Evolutionary conservation across 345 rosid genomes (phyloP).

Genomic region (Hevea brasiliensis): DNA sequence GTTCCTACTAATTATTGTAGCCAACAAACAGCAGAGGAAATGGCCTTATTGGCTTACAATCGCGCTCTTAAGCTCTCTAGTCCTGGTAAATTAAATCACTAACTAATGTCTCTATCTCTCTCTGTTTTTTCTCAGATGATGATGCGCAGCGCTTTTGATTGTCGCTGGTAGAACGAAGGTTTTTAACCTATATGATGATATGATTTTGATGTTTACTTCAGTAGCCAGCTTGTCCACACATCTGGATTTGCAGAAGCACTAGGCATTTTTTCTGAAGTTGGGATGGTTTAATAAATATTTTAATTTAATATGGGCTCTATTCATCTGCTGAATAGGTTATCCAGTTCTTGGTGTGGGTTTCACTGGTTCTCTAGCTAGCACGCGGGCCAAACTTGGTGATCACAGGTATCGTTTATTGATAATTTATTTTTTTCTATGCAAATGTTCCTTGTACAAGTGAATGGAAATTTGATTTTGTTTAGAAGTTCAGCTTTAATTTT

Average conservation of each 20-base stretch:
- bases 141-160: no score
- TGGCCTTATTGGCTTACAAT: conserved; percentile 85
- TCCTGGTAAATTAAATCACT: conserved; percentile 47
- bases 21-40: conserved; percentile 54
- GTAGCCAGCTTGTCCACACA: not conserved
- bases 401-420: conserved; percentile 55
- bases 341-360: conserved; percentile 87
- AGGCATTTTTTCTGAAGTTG: not conserved
- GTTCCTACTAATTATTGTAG: conserved; percentile 63
- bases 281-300: not conserved
- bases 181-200: no score
- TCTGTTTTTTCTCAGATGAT: no score
- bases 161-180: no score
- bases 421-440: not conserved
- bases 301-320: not conserved
- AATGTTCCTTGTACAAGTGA: not conserved
- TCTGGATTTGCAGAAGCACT: not conserved
- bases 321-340: conserved; percentile 41
- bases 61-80: conserved; percentile 82
- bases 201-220: not conserved
- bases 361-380: conserved; percentile 73
- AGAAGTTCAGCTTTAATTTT: not conserved
- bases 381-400: conserved; percentile 66
- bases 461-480: not conserved
- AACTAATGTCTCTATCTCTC: no score